These are phyloP conservation scores for Ascochyta koolunga DNA, from an alignment of 2,329 filamentous ascomycete species.

Conservation along the genomic window DNA sequence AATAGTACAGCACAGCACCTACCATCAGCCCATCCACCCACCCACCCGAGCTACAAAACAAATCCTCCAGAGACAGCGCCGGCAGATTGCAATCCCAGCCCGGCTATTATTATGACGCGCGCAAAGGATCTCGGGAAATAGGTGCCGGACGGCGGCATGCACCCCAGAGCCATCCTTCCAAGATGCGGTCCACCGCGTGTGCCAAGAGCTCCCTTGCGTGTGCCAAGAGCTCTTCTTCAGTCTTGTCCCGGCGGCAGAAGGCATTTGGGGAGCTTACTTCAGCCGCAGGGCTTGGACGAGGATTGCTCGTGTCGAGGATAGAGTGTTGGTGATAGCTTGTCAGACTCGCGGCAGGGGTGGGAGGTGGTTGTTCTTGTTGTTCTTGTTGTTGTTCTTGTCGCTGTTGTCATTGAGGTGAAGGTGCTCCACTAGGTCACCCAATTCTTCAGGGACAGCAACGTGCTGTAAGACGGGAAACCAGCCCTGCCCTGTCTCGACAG, in stretches of 20 bases:
- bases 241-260: constrained; percentile 37
- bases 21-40: not conserved
- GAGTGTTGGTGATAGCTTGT: not conserved
- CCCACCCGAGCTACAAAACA: not conserved
- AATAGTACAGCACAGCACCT: not conserved
- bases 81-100: not conserved
- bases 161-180: constrained; percentile 17
- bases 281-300: constrained; percentile 7
- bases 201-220: constrained; percentile 22
- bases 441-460: too few species aligned
- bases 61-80: not conserved
- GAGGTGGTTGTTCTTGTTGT: too few species aligned
- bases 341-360: too few species aligned
- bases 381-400: too few species aligned
- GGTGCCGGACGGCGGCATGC: constrained; percentile 11
- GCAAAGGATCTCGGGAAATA: not conserved
- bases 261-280: constrained; percentile 19
- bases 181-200: constrained; percentile 13
- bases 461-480: too few species aligned
- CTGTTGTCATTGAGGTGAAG: too few species aligned
- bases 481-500: too few species aligned
- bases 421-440: too few species aligned
- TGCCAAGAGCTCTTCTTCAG: constrained; percentile 28
- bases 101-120: not conserved
- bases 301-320: not conserved